Conservation (phyloP, 2,329 filamentous ascomycete genomes). For the Aspergillus transmontanensis region DNA sequence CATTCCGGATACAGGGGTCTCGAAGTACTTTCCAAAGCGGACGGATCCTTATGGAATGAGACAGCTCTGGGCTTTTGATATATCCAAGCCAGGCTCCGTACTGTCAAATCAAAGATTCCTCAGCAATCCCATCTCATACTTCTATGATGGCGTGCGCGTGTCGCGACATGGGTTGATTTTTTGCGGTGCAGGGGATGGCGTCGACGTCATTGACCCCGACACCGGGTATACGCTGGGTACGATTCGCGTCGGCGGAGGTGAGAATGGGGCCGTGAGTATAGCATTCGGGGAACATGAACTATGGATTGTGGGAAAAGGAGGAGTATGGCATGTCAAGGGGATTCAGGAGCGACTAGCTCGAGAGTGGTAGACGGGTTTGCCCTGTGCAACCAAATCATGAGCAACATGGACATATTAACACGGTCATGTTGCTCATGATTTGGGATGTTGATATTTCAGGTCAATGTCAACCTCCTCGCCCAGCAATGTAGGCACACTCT, state of each 20-base stretch:
- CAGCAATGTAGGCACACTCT: no score
- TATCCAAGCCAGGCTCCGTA: constrained; percentile 1
- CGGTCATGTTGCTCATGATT: no score
- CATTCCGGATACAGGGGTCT: constrained; percentile 29
- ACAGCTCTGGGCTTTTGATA: constrained; percentile 10
- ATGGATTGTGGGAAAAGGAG: constrained; percentile 18
- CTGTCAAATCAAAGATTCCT: constrained; percentile 12
- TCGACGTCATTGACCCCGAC: constrained; percentile 17
- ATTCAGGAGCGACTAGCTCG: constrained; percentile 11
- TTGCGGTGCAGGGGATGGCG: constrained; percentile 13
- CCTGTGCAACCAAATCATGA: no score
- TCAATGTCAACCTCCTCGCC: no score
- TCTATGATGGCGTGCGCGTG: constrained; percentile 14
- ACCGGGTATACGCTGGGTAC: constrained; percentile 13
- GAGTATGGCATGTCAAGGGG: constrained; percentile 16
- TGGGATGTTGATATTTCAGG: no score
- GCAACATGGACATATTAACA: no score
- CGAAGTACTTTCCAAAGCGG: constrained; percentile 6
- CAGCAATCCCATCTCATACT: constrained; percentile 13
- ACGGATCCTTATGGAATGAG: constrained; percentile 10
- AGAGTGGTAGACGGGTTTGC: constrained; percentile 7
- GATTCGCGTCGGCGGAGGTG: constrained; percentile 14
- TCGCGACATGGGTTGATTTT: constrained; percentile 17
- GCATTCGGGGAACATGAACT: constrained; percentile 15
- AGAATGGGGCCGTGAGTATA: constrained; percentile 16